phyloP scores from a whole-genome alignment of 495 filamentous ascomycete genomes.

The Aspergillus biplanus region DNA sequence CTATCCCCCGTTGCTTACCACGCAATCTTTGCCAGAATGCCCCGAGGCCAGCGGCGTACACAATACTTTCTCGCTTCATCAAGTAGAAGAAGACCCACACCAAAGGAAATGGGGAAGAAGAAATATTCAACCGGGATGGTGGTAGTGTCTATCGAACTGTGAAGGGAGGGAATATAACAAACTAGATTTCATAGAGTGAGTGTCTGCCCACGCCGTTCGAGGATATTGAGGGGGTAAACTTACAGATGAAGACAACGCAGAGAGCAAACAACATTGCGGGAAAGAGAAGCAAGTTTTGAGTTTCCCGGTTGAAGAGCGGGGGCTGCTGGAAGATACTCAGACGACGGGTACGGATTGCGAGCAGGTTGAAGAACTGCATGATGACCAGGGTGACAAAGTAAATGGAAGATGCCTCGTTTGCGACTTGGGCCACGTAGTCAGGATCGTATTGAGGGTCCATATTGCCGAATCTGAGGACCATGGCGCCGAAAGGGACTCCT shows the following conservation, averaged over 20 bases:
- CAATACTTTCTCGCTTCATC: slow-evolving; percentile 29
- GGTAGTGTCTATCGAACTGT: slow-evolving; percentile 55
- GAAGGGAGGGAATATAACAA: slow-evolving; percentile 63
- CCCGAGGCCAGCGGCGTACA: slow-evolving; percentile 29
- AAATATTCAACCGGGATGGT: slow-evolving; percentile 64
- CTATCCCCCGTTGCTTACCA: slow-evolving; percentile 17
- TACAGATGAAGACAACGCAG: slow-evolving; percentile 62
- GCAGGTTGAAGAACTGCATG: slow-evolving; percentile 70
- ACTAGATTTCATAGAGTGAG: not conserved
- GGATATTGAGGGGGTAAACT: not conserved
- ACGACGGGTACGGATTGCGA: slow-evolving; percentile 64
- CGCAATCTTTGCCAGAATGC: slow-evolving; percentile 24
- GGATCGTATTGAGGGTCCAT: slow-evolving; percentile 42
- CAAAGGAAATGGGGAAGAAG: slow-evolving; percentile 68
- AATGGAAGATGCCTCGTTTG: slow-evolving; percentile 45
- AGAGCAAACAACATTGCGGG: slow-evolving; percentile 66
- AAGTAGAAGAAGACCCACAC: slow-evolving; percentile 56
- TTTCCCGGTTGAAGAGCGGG: slow-evolving; percentile 58
- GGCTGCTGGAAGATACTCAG: slow-evolving; percentile 69
- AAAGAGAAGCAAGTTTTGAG: slow-evolving; percentile 65
- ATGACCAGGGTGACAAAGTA: slow-evolving; percentile 40
- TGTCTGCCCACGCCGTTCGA: too few species aligned
- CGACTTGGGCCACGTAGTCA: slow-evolving; percentile 46
- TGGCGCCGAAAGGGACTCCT: slow-evolving; percentile 58
- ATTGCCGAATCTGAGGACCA: slow-evolving; percentile 65